Conservation (phyloP, 345 rosid genomes). For the Chamaenerion angustifolium region DNA sequence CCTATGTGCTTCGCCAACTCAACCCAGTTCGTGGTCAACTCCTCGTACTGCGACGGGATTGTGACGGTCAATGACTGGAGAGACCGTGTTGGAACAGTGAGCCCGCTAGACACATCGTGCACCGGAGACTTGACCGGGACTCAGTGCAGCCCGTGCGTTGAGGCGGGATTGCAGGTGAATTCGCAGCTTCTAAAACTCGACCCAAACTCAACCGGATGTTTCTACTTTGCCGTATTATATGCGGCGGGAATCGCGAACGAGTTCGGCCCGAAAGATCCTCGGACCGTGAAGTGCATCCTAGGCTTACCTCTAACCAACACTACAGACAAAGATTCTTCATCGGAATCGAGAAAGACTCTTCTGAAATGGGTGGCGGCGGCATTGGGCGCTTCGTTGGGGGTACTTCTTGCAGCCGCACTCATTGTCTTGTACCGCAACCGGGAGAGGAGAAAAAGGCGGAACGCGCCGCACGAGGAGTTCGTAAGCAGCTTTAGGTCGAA, state of each 20-base stretch:
- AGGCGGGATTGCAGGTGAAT: conserved; percentile 30
- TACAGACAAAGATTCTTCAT: conserved; percentile 2
- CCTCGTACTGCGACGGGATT: conserved; percentile 33
- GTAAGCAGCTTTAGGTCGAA: conserved; percentile 22
- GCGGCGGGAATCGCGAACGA: conserved; percentile 35
- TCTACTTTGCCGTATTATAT: conserved; percentile 25
- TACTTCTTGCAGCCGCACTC: conserved; percentile 16
- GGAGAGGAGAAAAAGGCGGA: conserved; percentile 13
- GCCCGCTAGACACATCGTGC: conserved; percentile 27
- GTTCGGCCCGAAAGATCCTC: conserved; percentile 25
- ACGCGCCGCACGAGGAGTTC: conserved; percentile 20
- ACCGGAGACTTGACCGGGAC: conserved; percentile 24
- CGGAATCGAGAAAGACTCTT: background rate
- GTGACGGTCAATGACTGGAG: conserved; percentile 29
- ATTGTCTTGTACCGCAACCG: conserved; percentile 18
- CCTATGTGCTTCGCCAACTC: conserved; percentile 24
- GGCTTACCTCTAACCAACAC: conserved; percentile 24
- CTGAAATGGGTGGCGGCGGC: conserved; percentile 15
- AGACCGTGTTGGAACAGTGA: conserved; percentile 16
- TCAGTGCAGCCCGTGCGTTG: conserved; percentile 32
- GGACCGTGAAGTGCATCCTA: conserved; percentile 31
- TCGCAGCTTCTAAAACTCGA: conserved; percentile 15
- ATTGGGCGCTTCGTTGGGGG: conserved; percentile 24
- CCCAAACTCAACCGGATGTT: conserved; percentile 29
- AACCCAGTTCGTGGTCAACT: conserved; percentile 21